Evolutionary conservation across 2,329 filamentous ascomycete species (phyloP).

Genomic region (Knoxdaviesia capensis): DNA sequence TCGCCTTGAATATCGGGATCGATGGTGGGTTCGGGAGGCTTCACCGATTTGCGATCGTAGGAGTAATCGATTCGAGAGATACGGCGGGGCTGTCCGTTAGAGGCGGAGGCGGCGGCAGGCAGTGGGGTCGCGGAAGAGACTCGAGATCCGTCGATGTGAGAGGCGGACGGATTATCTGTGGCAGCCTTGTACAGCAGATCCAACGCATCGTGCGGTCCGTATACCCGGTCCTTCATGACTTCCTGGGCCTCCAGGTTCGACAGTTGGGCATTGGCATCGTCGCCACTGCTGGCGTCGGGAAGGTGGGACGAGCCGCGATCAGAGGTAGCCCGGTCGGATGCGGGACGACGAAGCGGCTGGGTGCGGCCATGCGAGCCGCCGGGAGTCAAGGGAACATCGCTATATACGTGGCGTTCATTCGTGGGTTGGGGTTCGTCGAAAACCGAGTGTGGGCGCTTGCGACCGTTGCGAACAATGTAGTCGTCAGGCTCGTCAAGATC

Average conservation of each 20-base stretch:
- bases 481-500: conserved; percentile 33
- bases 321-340: no score
- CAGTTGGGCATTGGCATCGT: conserved; percentile 38
- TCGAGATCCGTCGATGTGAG: neutral
- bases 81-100: conserved; percentile 1
- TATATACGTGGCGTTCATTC: conserved; percentile 25
- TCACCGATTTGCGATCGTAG: conserved; percentile 1
- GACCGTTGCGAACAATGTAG: conserved; percentile 52
- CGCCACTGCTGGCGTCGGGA: conserved; percentile 17
- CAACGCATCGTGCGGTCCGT: conserved; percentile 80
- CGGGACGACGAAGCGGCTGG: conserved; percentile 45
- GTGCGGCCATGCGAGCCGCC: conserved; percentile 44
- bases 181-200: conserved; percentile 82
- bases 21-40: conserved; percentile 16
- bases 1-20: conserved; percentile 25
- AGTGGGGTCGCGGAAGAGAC: conserved; percentile 1
- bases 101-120: neutral
- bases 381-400: conserved; percentile 39
- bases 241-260: conserved; percentile 45
- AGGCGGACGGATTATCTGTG: conserved; percentile 20
- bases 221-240: conserved; percentile 53
- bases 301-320: conserved; percentile 13
- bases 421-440: conserved; percentile 19
- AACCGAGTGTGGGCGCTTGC: conserved; percentile 34
- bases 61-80: conserved; percentile 1